A percentile compares a stretch with the other conserved stretches of the same genome.
phyloP scores from a whole-genome alignment of 768 basidiomycete species.

The Rubroboletus satanas region DNA sequence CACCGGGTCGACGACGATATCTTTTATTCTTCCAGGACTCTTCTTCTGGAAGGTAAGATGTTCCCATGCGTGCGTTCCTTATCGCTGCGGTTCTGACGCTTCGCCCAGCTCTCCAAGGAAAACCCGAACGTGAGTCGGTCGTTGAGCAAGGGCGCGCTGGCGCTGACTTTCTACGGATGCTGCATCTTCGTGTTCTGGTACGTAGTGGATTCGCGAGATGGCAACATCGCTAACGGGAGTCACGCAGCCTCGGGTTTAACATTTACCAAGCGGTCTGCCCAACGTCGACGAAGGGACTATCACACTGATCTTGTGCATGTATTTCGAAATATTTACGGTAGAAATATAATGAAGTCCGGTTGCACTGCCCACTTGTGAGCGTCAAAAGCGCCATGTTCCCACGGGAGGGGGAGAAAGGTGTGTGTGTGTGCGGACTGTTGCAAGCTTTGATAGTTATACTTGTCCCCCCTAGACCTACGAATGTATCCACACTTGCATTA shows the following conservation, averaged over 20 bases:
- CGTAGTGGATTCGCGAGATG: slow-evolving; percentile 28
- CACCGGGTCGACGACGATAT: slow-evolving; percentile 94
- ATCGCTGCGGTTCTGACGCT: slow-evolving; percentile 2
- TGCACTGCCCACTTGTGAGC: slow-evolving; percentile 9
- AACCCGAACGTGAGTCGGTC: slow-evolving; percentile 51
- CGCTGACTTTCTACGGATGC: slow-evolving; percentile 68
- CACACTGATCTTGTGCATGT: not conserved
- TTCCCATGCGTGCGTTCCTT: slow-evolving; percentile 8
- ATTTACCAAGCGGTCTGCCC: slow-evolving; percentile 60
- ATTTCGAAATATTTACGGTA: slow-evolving; percentile 1
- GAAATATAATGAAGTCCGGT: not conserved
- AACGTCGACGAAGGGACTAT: slow-evolving; percentile 1
- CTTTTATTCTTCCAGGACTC: slow-evolving; percentile 90
- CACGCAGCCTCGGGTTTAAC: slow-evolving; percentile 68
- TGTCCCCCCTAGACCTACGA: slow-evolving; percentile 32
- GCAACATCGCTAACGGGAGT: slow-evolving; percentile 3
- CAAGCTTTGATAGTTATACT: slow-evolving; percentile 6
- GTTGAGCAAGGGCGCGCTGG: slow-evolving; percentile 61
- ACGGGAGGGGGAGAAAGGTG: slow-evolving; percentile 14
- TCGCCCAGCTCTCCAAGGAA: slow-evolving; percentile 59
- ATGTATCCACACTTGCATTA: slow-evolving; percentile 27
- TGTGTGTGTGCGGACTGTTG: not conserved
- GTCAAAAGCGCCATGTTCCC: slow-evolving; percentile 17
- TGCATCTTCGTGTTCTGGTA: slow-evolving; percentile 87
- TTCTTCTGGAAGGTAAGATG: slow-evolving; percentile 84